Percentiles rank a stretch among this genome's conserved stretches.
Conservation (phyloP, 2,329 filamentous ascomycete genomes). For the Chaetomium globosum region DNA sequence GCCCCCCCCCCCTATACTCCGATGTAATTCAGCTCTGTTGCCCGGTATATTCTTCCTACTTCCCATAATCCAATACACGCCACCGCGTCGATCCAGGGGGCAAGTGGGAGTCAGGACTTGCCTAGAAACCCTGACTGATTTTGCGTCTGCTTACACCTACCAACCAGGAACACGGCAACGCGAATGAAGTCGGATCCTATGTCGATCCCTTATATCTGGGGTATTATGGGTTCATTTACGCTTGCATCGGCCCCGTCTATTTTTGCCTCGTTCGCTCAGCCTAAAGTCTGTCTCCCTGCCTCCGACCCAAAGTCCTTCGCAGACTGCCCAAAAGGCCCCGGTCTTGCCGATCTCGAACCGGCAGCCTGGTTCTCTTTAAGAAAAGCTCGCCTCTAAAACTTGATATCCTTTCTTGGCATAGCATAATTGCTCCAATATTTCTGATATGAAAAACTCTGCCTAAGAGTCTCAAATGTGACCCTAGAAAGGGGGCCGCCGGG, state of each 20-base stretch:
- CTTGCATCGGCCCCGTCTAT: not conserved
- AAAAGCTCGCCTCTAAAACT: not conserved
- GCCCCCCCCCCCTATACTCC: too few species aligned
- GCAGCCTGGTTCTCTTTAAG: not conserved
- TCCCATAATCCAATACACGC: not conserved
- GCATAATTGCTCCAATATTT: not conserved
- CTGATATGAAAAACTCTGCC: slow-evolving; percentile 11
- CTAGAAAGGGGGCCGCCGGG: slow-evolving; percentile 7
- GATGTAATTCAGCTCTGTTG: too few species aligned
- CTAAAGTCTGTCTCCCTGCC: slow-evolving; percentile 1
- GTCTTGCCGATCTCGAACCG: not conserved
- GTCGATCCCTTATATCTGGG: slow-evolving; percentile 5
- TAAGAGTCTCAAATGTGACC: not conserved
- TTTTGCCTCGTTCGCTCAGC: slow-evolving; percentile 9
- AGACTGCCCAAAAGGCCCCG: not conserved
- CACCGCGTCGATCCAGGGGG: not conserved
- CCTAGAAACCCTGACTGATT: not conserved
- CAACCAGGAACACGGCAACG: not conserved
- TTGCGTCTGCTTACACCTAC: not conserved
- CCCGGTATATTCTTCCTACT: too few species aligned
- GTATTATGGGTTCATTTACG: slow-evolving; percentile 8
- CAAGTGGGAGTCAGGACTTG: not conserved
- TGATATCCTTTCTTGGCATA: not conserved
- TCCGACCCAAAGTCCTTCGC: not conserved
- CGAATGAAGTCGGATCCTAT: not conserved